Evolutionary conservation across 345 rosid genomes (phyloP).

Genomic region (Hypericum androsaemum): DNA sequence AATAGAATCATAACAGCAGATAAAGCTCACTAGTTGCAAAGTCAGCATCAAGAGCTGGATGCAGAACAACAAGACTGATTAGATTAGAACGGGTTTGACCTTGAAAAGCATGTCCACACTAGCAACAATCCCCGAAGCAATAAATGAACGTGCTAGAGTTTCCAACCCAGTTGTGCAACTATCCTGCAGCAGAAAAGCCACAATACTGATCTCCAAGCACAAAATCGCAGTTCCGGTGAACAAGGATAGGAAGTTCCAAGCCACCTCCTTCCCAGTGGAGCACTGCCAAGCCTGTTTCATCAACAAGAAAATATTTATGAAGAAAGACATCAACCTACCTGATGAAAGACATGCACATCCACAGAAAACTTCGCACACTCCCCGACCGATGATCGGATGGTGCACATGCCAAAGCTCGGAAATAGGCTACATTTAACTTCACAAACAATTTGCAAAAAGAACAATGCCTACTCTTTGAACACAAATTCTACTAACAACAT

Average conservation of each 20-base stretch:
- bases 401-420: too few species aligned
- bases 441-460: too few species aligned
- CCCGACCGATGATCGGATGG: too few species aligned
- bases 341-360: too few species aligned
- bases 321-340: too few species aligned
- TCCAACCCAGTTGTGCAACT: conserved; percentile 32
- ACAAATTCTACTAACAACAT: too few species aligned
- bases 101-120: conserved; percentile 31
- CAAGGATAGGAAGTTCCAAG: conserved; percentile 34
- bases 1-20: too few species aligned
- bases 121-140: conserved; percentile 31
- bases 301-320: neutral
- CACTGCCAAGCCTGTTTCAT: conserved; percentile 32
- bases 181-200: conserved; percentile 33
- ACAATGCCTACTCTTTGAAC: too few species aligned
- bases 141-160: conserved; percentile 23
- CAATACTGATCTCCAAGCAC: conserved; percentile 30
- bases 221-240: conserved; percentile 25
- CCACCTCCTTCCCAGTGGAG: conserved; percentile 23
- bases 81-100: conserved; percentile 15
- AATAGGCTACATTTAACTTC: too few species aligned
- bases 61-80: neutral
- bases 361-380: too few species aligned
- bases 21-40: too few species aligned
- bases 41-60: neutral